phyloP scores from a whole-genome alignment of 441 rosid species.

The Erysimum pusillum region DNA sequence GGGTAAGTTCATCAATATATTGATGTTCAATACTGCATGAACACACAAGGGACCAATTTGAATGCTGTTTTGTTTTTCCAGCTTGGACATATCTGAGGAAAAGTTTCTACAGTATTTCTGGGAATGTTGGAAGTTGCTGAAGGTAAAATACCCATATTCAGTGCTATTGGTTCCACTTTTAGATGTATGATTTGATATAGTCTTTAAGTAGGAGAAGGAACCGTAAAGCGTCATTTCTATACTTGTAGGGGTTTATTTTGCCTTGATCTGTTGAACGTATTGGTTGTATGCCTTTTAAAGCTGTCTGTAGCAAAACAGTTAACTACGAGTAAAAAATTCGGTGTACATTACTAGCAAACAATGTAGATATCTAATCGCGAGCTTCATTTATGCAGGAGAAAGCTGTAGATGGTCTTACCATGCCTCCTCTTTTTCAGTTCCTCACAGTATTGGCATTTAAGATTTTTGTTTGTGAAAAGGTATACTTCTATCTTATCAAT shows the following conservation, averaged over 20 bases:
- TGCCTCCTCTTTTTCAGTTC: constrained; percentile 96
- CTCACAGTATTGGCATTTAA: constrained; percentile 87
- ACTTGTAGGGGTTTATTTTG: not conserved
- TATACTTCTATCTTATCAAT: constrained; percentile 38
- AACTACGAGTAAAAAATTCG: not conserved
- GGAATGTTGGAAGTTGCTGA: constrained; percentile 82
- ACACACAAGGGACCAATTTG: constrained; percentile 20
- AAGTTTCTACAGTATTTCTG: constrained; percentile 84
- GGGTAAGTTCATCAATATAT: constrained; percentile 61
- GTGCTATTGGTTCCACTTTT: constrained; percentile 21
- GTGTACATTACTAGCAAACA: constrained; percentile 2
- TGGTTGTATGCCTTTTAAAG: constrained; percentile 18
- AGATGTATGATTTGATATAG: constrained; percentile 21
- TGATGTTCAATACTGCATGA: constrained; percentile 29
- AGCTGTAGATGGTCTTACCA: constrained; percentile 72
- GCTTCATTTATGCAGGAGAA: constrained; percentile 65
- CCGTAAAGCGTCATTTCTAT: not conserved
- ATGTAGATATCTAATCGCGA: constrained; percentile 18
- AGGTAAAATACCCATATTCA: constrained; percentile 54
- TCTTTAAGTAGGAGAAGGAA: constrained; percentile 7
- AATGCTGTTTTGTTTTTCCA: constrained; percentile 48
- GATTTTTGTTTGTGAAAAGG: constrained; percentile 82
- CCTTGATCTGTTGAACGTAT: constrained; percentile 16
- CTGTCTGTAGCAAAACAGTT: constrained; percentile 4
- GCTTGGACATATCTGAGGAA: constrained; percentile 83